Evolutionary conservation across 2,329 filamentous ascomycete species (phyloP).

Genomic region (Beauveria pseudobassiana): DNA sequence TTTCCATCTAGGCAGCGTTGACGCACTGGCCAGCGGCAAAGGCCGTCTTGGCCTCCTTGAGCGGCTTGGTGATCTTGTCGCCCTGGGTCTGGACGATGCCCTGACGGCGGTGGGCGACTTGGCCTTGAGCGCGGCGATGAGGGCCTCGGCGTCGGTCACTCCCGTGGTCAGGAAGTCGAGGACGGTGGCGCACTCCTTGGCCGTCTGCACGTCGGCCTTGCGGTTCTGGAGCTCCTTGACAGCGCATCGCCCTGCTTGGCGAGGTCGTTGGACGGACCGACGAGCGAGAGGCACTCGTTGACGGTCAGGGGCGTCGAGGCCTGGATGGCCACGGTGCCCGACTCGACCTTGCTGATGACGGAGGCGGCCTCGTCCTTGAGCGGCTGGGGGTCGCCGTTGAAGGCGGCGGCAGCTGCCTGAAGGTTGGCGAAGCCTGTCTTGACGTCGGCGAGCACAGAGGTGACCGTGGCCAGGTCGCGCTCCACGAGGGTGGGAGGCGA

Average conservation of each 20-base stretch:
- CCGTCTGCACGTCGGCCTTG: slow-evolving; percentile 1
- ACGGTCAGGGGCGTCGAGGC: slow-evolving; percentile 12
- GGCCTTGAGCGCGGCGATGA: slow-evolving; percentile 2
- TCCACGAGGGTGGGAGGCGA: slow-evolving; percentile 8
- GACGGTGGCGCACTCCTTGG: slow-evolving; percentile 10
- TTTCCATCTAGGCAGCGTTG: not conserved
- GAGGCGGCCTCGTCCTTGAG: slow-evolving; percentile 3
- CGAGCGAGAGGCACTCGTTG: slow-evolving; percentile 10
- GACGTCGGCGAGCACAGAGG: slow-evolving; percentile 12
- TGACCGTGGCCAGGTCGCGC: slow-evolving; percentile 13
- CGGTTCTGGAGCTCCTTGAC: slow-evolving; percentile 2
- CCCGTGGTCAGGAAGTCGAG: slow-evolving; percentile 2
- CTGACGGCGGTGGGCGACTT: slow-evolving; percentile 7
- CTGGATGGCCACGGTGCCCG: slow-evolving; percentile 7
- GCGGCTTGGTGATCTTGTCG: not conserved
- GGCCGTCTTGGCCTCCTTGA: not conserved
- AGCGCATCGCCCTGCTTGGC: slow-evolving; percentile 9
- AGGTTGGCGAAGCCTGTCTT: slow-evolving; percentile 11
- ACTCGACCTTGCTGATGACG: slow-evolving; percentile 11
- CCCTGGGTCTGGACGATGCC: slow-evolving; percentile 4
- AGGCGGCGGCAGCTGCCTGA: slow-evolving; percentile 4
- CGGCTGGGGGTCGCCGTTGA: slow-evolving; percentile 10
- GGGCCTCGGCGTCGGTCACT: not conserved
- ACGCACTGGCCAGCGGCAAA: slow-evolving; percentile 1
- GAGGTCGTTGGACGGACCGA: slow-evolving; percentile 10